Evolutionary conservation across 805 yeast species (phyloP).

Genomic region (Teunomyces barrocoloradensis): DNA sequence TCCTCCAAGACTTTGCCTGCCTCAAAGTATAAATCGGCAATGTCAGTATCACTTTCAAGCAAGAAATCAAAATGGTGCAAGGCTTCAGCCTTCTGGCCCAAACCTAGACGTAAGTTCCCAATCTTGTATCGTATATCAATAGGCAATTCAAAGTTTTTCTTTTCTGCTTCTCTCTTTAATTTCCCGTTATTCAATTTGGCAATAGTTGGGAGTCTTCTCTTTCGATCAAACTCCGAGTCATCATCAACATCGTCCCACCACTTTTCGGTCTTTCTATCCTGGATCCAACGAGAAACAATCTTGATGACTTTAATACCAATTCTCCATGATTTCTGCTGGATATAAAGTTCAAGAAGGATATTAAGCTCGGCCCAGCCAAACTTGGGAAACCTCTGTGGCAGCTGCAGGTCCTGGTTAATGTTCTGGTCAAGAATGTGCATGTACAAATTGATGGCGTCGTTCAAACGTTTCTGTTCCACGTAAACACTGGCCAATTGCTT

Average conservation of each 20-base stretch:
- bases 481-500: conserved; percentile 55
- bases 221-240: conserved; percentile 81
- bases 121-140: conserved; percentile 84
- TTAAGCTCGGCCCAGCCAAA: conserved; percentile 91
- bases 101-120: conserved; percentile 68
- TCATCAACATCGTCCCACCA: conserved; percentile 65
- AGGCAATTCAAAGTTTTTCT: conserved; percentile 53
- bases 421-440: conserved; percentile 62
- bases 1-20: conserved; percentile 75
- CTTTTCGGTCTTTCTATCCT: conserved; percentile 57
- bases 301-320: conserved; percentile 66
- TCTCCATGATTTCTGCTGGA: conserved; percentile 62
- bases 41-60: conserved; percentile 55
- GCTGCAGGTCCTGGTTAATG: conserved; percentile 22
- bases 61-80: conserved; percentile 63
- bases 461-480: conserved; percentile 56
- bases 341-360: conserved; percentile 74
- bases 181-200: conserved; percentile 21
- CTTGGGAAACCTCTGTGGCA: conserved; percentile 33
- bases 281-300: conserved; percentile 79
- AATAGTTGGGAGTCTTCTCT: conserved; percentile 51
- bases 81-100: conserved; percentile 68
- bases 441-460: conserved; percentile 75
- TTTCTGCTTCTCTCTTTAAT: conserved; percentile 13
- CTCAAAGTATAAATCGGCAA: conserved; percentile 69